Conservation (phyloP, 441 rosid species). For the Flueggea neowawraea region DNA sequence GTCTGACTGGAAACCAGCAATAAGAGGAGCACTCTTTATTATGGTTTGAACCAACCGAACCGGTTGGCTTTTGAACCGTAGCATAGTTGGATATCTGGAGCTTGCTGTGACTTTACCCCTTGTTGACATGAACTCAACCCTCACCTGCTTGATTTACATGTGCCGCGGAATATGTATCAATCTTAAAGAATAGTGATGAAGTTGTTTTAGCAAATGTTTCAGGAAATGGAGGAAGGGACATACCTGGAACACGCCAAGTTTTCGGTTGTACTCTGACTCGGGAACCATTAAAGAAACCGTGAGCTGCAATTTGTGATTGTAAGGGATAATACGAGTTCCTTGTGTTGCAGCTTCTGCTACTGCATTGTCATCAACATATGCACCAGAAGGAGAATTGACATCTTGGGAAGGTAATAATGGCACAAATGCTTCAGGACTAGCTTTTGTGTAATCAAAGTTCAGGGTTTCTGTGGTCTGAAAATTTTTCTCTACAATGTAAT, state of each 20-base stretch:
- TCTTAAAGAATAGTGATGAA: too few species aligned
- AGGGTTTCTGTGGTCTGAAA: constrained; percentile 21
- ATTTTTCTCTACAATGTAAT: constrained; percentile 25
- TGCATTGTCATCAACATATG: neutral
- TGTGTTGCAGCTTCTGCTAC: constrained; percentile 2
- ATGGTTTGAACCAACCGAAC: constrained; percentile 16
- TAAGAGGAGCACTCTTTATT: constrained; percentile 20
- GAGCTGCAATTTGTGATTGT: constrained; percentile 30
- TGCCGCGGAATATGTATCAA: too few species aligned
- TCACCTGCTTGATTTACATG: constrained; percentile 13
- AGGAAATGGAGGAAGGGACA: too few species aligned
- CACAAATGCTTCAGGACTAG: constrained; percentile 35
- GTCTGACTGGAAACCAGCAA: constrained; percentile 29
- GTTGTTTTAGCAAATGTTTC: too few species aligned
- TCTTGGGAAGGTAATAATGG: constrained; percentile 10
- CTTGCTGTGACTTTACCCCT: constrained; percentile 25
- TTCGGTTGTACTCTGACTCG: constrained; percentile 42
- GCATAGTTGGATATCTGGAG: constrained; percentile 28
- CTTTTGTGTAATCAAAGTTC: constrained; percentile 36
- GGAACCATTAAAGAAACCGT: constrained; percentile 35
- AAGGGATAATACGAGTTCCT: constrained; percentile 21
- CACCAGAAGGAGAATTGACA: constrained; percentile 10
- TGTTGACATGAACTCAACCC: constrained; percentile 33
- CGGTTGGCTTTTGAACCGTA: constrained; percentile 36
- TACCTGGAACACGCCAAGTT: constrained; percentile 48